Conservation (phyloP, 306 rosid genomes). For the Cicer yamashitae region DNA sequence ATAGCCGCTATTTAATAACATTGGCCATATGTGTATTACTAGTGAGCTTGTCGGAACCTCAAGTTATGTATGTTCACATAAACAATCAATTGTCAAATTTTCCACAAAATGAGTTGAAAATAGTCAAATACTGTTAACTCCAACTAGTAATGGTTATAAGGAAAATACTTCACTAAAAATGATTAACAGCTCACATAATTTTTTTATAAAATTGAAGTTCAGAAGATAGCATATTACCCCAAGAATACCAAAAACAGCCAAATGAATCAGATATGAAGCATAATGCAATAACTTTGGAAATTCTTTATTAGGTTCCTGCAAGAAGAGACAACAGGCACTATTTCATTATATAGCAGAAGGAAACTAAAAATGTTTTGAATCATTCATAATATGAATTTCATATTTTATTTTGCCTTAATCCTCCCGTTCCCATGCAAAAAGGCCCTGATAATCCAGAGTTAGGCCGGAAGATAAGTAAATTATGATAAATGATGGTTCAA, state of each 20-base stretch:
- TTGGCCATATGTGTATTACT: background rate
- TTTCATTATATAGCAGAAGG: background rate
- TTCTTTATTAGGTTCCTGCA: conserved; percentile 47
- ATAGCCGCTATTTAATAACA: no score
- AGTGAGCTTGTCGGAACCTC: background rate
- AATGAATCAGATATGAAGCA: conserved; percentile 41
- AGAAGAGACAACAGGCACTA: background rate
- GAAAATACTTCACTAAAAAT: background rate
- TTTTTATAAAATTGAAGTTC: background rate
- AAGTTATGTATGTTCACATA: background rate
- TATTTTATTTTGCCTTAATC: no score
- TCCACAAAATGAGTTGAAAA: background rate
- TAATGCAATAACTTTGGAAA: conserved; percentile 43
- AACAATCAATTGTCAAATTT: background rate
- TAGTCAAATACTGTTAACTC: background rate
- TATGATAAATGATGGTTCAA: no score
- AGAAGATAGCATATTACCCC: conserved; percentile 46
- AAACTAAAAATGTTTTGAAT: background rate
- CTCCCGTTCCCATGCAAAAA: no score
- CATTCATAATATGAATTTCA: no score
- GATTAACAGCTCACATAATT: background rate
- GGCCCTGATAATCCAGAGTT: no score
- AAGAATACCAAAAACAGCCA: conserved; percentile 58
- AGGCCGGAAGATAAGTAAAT: no score
- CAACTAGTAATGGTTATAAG: background rate